Evolutionary conservation across 805 yeast species (phyloP), one percentile per base, ranked within the genome.

Genomic region (Isabelozyma rhagii): DNA sequence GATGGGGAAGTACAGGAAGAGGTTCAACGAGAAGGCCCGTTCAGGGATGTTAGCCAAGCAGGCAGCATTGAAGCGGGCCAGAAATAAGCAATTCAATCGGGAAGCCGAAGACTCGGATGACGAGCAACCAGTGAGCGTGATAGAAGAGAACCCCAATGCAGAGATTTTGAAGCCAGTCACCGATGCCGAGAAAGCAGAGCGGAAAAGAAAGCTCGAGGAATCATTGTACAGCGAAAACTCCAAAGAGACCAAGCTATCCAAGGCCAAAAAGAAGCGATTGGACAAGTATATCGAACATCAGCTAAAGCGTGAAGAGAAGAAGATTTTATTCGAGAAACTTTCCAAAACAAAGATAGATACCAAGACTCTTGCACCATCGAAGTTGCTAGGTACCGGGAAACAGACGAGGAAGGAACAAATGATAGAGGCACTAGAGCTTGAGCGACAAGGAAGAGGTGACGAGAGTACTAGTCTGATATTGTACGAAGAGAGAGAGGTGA

Each of bases 221-320:
- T 78, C 81, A 27, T 66, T 83, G 7, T 72, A 87, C 49, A 66
- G 76, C 27, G 85, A 89, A 42, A 78, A 77, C 48, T 55, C 60
- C 21, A 73, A 79, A 48, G 93, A 89, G 51, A 62, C 84, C 11
- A 90, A 90, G 61, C 67, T 88, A 38, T 83, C 92, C 0, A 73
- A 82, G 45, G 79, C 85, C 45, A 87, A 93, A 72, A 80, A 77
- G 75, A 80, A 87, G 71, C 72, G 98, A 50, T 70, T 93, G 42
- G 97, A 93, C 53, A 93, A 93, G 67, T 93, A 90, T 66, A 90
- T 93, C 39, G 96, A 91, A 51, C 96, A 89, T 68, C 97, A 91
- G 64, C 62, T 91, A 57, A 87, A 86, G 60, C 75, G 96, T 62
- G 96, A 93, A 64, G 98, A 93, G 68, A 88, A 88, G 66, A 87